Percentiles rank a stretch among this genome's conserved stretches.
These are phyloP conservation scores for Dioscorea cayenensis DNA, from an alignment of 116 monocot species.

Conservation along the genomic window DNA sequence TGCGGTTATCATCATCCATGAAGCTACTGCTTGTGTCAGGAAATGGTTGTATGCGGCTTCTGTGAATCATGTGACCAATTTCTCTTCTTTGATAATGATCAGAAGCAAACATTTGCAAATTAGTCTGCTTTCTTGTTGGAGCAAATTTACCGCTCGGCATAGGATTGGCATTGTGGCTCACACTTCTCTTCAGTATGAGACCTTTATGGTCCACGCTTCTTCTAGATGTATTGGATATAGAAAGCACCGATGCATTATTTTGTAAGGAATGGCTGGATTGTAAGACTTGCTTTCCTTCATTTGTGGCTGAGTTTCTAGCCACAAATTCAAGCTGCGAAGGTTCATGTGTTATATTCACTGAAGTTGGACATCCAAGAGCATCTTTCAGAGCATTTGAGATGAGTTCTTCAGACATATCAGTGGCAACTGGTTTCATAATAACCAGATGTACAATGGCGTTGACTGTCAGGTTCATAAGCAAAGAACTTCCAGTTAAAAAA, in stretches of 20 bases:
- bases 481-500: background rate
- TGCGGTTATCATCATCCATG: background rate
- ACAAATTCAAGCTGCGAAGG: conserved; percentile 1
- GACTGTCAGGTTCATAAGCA: background rate
- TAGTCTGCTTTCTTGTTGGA: background rate
- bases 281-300: background rate
- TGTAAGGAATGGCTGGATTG: background rate
- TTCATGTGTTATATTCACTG: conserved; percentile 7
- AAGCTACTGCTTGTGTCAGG: background rate
- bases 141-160: background rate
- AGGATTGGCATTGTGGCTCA: background rate
- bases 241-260: background rate
- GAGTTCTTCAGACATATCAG: conserved; percentile 9
- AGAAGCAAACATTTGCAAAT: no score
- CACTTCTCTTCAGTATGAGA: background rate
- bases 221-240: background rate
- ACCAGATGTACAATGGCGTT: conserved; percentile 16
- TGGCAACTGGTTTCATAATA: background rate
- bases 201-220: background rate
- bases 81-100: background rate
- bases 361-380: conserved; percentile 15
- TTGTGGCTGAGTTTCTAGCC: background rate
- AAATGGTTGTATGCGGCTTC: background rate
- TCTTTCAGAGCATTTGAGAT: conserved; percentile 9
- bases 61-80: background rate